Percentiles rank a stretch among this genome's conserved stretches.
Evolutionary conservation across 345 rosid species (phyloP).

Genomic region (Rhodomyrtus tomentosa): DNA sequence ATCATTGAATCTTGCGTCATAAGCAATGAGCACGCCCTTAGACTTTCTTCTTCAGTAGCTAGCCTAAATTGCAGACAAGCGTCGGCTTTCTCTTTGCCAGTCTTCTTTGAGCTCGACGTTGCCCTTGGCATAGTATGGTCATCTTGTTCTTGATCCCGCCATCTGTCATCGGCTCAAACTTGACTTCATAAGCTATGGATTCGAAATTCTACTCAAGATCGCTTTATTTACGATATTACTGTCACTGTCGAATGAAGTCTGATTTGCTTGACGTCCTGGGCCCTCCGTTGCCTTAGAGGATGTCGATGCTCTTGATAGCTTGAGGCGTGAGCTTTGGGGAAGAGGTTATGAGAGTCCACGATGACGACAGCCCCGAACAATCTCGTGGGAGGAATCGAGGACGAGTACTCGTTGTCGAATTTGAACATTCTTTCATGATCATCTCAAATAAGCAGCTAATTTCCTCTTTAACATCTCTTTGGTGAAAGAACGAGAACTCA

Average conservation of each 20-base stretch:
- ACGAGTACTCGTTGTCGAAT: background rate
- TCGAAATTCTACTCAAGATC: constrained; percentile 22
- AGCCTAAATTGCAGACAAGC: too few relatives aligned
- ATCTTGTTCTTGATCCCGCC: constrained; percentile 25
- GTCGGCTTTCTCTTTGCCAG: constrained; percentile 13
- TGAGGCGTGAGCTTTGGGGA: constrained; percentile 30
- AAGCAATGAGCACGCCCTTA: too few relatives aligned
- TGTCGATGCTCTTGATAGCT: constrained; percentile 11
- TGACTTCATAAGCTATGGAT: constrained; percentile 9
- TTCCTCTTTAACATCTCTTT: background rate
- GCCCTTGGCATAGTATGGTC: constrained; percentile 14
- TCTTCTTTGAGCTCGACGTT: constrained; percentile 9
- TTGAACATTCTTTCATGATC: too few relatives aligned
- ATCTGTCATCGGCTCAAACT: constrained; percentile 11
- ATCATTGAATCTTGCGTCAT: too few relatives aligned
- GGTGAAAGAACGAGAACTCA: background rate
- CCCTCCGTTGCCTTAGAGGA: constrained; percentile 27
- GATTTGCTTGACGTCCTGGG: constrained; percentile 21
- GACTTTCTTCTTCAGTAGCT: too few relatives aligned
- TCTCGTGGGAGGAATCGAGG: constrained; percentile 14
- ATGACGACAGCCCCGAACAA: constrained; percentile 26
- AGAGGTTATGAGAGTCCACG: constrained; percentile 19
- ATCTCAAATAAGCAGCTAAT: background rate
- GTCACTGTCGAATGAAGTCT: constrained; percentile 7
- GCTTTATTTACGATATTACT: too few relatives aligned